Conservation (phyloP, 2,329 filamentous ascomycete species). For the Arthrinium puccinioides region DNA sequence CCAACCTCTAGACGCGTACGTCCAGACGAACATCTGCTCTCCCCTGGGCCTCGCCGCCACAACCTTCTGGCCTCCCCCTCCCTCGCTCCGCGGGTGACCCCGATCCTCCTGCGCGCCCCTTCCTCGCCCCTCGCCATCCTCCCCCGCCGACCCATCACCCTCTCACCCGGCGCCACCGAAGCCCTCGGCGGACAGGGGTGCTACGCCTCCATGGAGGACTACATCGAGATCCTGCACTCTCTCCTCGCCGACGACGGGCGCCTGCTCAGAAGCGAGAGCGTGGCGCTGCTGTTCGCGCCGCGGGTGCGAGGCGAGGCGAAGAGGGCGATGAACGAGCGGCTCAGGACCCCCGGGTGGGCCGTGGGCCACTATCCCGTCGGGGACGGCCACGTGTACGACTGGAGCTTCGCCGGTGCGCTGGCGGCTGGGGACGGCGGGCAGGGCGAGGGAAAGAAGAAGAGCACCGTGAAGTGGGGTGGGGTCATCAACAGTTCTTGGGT, state of each 20-base stretch:
- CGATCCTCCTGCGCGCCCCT: not conserved
- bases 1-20: constrained; percentile 13
- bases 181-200: constrained; percentile 28
- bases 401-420: constrained; percentile 34
- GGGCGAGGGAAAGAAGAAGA: constrained; percentile 28
- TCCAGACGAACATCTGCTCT: constrained; percentile 13
- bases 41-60: constrained; percentile 11
- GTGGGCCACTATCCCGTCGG: constrained; percentile 22
- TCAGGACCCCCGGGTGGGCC: constrained; percentile 17
- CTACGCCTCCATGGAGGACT: constrained; percentile 29
- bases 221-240: constrained; percentile 35
- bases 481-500: constrained; percentile 40
- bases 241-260: constrained; percentile 41
- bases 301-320: constrained; percentile 28
- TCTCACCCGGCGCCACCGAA: constrained; percentile 11
- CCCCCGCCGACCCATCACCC: constrained; percentile 9
- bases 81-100: not conserved
- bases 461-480: constrained; percentile 35
- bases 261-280: constrained; percentile 32
- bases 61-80: constrained; percentile 13
- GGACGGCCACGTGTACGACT: constrained; percentile 31
- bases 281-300: constrained; percentile 37
- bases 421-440: no score
- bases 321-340: constrained; percentile 16
- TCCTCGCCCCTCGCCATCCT: constrained; percentile 8